Evolutionary conservation across 305 asterid species (phyloP).

Genomic region (Fraxinus velutina): DNA sequence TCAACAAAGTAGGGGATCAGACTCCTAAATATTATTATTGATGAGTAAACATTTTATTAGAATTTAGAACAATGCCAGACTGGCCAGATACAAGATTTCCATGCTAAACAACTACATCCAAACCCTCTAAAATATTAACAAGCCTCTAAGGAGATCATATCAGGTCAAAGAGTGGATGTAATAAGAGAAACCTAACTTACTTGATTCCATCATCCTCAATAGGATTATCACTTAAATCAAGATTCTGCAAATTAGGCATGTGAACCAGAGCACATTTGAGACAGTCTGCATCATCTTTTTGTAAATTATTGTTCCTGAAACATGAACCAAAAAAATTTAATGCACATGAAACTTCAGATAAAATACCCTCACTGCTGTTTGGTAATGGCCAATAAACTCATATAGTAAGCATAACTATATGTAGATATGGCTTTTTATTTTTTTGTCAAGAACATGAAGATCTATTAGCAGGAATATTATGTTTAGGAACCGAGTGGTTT

Average conservation of each 20-base stretch:
- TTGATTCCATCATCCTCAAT: slow-evolving; percentile 67
- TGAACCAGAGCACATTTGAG: slow-evolving; percentile 55
- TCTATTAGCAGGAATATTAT: slow-evolving; percentile 1
- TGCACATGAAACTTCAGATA: slow-evolving; percentile 12
- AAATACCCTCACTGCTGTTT: background rate
- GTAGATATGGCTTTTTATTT: slow-evolving; percentile 2
- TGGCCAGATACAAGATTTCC: slow-evolving; percentile 4
- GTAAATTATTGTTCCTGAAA: slow-evolving; percentile 66
- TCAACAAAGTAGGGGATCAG: slow-evolving; percentile 55
- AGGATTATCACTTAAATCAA: slow-evolving; percentile 79
- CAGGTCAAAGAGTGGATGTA: background rate
- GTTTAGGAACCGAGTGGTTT: slow-evolving; percentile 3
- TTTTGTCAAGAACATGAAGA: slow-evolving; percentile 8
- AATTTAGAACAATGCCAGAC: background rate
- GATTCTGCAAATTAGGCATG: slow-evolving; percentile 77
- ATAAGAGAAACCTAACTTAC: slow-evolving; percentile 34
- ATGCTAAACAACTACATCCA: slow-evolving; percentile 9
- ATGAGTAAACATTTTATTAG: slow-evolving; percentile 2
- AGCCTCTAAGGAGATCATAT: slow-evolving; percentile 14
- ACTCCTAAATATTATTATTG: slow-evolving; percentile 42
- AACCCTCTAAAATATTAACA: background rate
- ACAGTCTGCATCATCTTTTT: slow-evolving; percentile 53
- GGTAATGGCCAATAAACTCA: background rate
- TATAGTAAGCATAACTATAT: slow-evolving; percentile 7
- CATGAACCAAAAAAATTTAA: slow-evolving; percentile 21